Percentiles rank a stretch among this genome's conserved stretches.
These are phyloP conservation scores for Neurospora hispaniola DNA, from an alignment of 495 filamentous ascomycete genomes.

Conservation along the genomic window DNA sequence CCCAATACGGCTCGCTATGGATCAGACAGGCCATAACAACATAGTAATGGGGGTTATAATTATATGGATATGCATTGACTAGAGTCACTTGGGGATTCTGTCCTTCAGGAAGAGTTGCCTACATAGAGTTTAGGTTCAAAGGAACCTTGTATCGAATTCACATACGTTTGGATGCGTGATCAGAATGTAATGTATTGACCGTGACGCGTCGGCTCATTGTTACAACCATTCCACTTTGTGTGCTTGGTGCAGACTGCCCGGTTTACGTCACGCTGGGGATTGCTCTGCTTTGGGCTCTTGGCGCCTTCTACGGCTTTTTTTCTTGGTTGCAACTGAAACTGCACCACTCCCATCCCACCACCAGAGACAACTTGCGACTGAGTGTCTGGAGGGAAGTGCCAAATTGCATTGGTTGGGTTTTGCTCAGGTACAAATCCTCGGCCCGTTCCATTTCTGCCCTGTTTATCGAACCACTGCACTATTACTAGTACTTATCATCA, in stretches of 20 bases:
- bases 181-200: too few species aligned
- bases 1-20: too few species aligned
- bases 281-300: background rate
- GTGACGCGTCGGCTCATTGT: too few species aligned
- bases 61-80: too few species aligned
- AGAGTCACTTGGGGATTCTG: too few species aligned
- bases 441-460: background rate
- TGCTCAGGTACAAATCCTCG: background rate
- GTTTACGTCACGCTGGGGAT: background rate
- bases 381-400: background rate
- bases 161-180: too few species aligned
- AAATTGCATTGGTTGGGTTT: background rate
- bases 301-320: background rate
- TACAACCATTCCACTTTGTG: background rate
- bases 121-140: too few species aligned
- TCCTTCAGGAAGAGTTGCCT: too few species aligned
- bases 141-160: too few species aligned
- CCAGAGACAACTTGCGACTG: background rate
- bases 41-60: too few species aligned
- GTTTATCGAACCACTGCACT: background rate
- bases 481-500: background rate
- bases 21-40: too few species aligned
- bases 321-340: background rate
- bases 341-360: background rate
- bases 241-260: background rate